These are phyloP conservation scores for Thraustotheca clavata DNA, from an alignment of 352 stramenopile species.

Conservation along the genomic window DNA sequence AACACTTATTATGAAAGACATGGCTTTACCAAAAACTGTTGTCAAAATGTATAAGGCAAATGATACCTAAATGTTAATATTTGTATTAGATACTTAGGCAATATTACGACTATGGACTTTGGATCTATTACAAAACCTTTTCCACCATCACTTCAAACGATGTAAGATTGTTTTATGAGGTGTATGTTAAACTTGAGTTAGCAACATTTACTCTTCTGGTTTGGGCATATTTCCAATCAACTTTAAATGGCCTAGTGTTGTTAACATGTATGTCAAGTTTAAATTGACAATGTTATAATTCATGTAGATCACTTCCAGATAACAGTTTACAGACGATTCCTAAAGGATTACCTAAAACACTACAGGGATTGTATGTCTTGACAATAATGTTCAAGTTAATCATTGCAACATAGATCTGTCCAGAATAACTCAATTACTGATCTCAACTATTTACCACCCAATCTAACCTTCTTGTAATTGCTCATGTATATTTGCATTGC, in stretches of 20 bases:
- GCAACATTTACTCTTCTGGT: background rate
- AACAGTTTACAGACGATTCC: background rate
- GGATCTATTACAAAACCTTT: too few relatives aligned
- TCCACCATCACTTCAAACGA: too few relatives aligned
- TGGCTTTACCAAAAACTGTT: too few relatives aligned
- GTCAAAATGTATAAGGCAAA: too few relatives aligned
- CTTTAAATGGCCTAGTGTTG: background rate
- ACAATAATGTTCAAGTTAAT: background rate
- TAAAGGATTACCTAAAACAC: background rate
- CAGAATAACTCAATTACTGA: background rate
- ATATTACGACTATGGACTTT: too few relatives aligned
- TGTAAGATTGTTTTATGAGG: too few relatives aligned
- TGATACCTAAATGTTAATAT: too few relatives aligned
- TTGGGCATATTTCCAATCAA: background rate
- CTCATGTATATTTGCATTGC: too few relatives aligned
- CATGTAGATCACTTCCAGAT: background rate
- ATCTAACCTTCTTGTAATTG: background rate
- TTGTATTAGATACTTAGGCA: too few relatives aligned
- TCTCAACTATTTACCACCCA: background rate
- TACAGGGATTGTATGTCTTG: background rate
- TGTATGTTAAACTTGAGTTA: too few relatives aligned
- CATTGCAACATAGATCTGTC: background rate
- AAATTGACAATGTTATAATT: too few relatives aligned
- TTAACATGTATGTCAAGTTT: background rate
- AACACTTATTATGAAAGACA: conserved; percentile 6